Base-by-base conservation (phyloP, 768 basidiomycete species). In the Tubosaeta brunneosetosa region DNA sequence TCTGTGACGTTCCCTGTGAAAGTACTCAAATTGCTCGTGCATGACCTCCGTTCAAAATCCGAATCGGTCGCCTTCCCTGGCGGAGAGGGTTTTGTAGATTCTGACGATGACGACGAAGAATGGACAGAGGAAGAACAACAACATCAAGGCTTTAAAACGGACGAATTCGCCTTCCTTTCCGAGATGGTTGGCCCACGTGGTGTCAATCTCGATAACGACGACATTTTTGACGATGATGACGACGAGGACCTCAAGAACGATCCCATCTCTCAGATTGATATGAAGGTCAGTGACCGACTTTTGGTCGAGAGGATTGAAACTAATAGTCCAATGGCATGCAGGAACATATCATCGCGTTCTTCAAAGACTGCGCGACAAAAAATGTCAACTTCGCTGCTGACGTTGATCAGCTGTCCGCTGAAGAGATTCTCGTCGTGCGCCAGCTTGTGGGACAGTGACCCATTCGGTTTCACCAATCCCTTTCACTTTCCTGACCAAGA, bases 171-270 rank as follows among this genome's bases (percentile, higher is more conserved):
- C 22, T 91, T 84, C 74, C 72, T 97, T 34, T 92, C 92, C 6
- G 89, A 93, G 44, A 77, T 91, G 76, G 77, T 93, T 45, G 85
- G 87, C 11, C 82, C 84, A 1, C 83, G 80, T 45, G 88, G 84
- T 8, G 76, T 82, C 61, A 79, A 84, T 25, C 82, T 86, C 60
- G 89, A 90, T 61, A 87, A 85, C 56, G 88, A 91, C 60, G 85
- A 87, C 41, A 75, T 85, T n/a, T 70, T 85, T 45, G 81, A 87
- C 14, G 82, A 81, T 41, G 81, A 77, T 40, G 87, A 85, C 11
- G 94, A 97, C 64, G 91, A 94, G 56, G 94, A 97, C 65, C 76
- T 97, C 44, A 82, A 81, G 72, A 83, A 80, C 49, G 95, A 98
- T 68, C 85, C 90, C 5, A 76, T 97, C 50, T 90, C 86, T 22